Conservation (phyloP, 2,329 filamentous ascomycete species). For the Arthrobotrys megalospora region DNA sequence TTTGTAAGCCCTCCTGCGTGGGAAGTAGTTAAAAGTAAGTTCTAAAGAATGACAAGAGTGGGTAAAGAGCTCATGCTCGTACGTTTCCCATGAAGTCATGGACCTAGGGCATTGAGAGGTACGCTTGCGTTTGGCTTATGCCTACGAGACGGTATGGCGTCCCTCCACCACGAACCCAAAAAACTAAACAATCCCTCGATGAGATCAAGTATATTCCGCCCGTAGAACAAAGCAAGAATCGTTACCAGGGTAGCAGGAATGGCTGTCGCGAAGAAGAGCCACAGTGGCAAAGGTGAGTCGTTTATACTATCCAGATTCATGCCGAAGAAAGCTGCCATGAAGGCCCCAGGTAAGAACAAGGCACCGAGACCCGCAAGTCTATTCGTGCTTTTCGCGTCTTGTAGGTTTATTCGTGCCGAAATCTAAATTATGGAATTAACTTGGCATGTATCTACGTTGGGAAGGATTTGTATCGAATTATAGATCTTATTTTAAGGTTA, state of each 20-base stretch:
- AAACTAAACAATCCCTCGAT: not conserved
- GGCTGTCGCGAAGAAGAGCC: conserved; percentile 34
- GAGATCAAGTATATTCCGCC: not conserved
- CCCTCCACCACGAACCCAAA: conserved; percentile 4
- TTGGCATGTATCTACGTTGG: too few relatives aligned
- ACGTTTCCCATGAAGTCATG: too few relatives aligned
- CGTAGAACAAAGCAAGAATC: conserved; percentile 9
- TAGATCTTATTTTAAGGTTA: too few relatives aligned
- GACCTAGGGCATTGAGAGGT: too few relatives aligned
- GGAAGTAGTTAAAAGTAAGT: too few relatives aligned
- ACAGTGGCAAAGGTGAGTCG: conserved; percentile 7
- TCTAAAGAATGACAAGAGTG: too few relatives aligned
- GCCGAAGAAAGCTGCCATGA: conserved; percentile 20
- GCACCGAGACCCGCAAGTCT: conserved; percentile 22
- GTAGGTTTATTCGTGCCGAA: conserved; percentile 21
- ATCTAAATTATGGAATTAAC: conserved; percentile 21
- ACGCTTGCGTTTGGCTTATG: too few relatives aligned
- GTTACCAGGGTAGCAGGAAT: conserved; percentile 12
- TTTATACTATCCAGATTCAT: conserved; percentile 26
- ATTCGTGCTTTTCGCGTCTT: conserved; percentile 30
- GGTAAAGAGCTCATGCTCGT: too few relatives aligned
- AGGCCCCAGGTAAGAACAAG: conserved; percentile 4
- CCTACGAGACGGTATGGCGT: too few relatives aligned
- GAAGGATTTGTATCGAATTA: too few relatives aligned
- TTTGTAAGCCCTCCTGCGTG: too few relatives aligned